A percentile compares a stretch with the other conserved stretches of the same genome.
phyloP scores from a whole-genome alignment of 345 rosid genomes.

The Firmiana major region DNA sequence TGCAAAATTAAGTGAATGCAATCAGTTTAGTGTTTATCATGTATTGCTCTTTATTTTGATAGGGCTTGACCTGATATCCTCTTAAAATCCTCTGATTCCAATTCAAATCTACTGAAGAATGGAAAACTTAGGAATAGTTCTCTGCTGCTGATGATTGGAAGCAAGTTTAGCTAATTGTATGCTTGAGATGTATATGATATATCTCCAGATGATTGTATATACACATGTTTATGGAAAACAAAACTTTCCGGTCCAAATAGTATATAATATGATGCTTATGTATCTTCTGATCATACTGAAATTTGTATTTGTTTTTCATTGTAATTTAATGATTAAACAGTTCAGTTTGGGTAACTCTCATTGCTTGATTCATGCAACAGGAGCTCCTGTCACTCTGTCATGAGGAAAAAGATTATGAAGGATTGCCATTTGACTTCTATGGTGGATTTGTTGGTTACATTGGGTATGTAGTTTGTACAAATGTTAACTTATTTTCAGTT shows the following conservation, averaged over 20 bases:
- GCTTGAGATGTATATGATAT: neutral
- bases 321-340: neutral
- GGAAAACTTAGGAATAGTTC: neutral
- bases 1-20: neutral
- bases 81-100: neutral
- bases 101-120: neutral
- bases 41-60: neutral
- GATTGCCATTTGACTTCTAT: conserved; percentile 80
- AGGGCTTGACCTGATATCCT: neutral
- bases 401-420: conserved; percentile 68
- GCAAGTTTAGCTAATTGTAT: neutral
- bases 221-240: neutral
- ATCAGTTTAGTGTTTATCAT: neutral
- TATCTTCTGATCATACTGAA: neutral
- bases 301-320: neutral
- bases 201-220: neutral
- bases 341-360: neutral
- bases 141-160: neutral
- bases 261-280: neutral
- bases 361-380: conserved; percentile 35
- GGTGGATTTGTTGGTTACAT: conserved; percentile 95
- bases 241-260: neutral
- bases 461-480: conserved; percentile 53
- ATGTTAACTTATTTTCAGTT: conserved; percentile 6
- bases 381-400: conserved; percentile 65